Percentiles rank a stretch among this genome's conserved stretches.
Conservation (phyloP, 2,329 filamentous ascomycete genomes). For the Nigrospora sphaerica region DNA sequence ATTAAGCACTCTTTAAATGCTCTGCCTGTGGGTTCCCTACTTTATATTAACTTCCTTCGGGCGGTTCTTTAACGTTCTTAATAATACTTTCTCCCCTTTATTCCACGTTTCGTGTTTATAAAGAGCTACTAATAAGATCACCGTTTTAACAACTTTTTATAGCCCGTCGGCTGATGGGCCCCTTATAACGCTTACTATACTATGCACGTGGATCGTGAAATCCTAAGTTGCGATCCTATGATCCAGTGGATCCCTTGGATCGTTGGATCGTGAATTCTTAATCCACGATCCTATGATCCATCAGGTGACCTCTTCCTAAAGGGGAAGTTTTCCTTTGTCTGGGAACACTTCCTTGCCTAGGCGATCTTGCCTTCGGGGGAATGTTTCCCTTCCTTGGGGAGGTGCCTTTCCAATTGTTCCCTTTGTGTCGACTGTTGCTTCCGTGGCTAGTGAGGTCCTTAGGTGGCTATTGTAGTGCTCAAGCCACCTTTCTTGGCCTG, state of each 20-base stretch:
- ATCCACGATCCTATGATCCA: constrained; percentile 7
- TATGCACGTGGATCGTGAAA: constrained; percentile 1
- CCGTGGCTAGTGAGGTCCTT: too few species aligned
- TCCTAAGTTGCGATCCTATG: too few species aligned
- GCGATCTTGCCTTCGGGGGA: constrained; percentile 12
- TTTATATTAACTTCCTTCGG: not conserved
- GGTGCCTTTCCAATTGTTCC: not conserved
- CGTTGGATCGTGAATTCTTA: constrained; percentile 7
- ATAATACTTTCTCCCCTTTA: not conserved
- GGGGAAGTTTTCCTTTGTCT: too few species aligned
- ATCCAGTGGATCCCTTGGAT: too few species aligned
- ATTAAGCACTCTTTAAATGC: constrained; percentile 1
- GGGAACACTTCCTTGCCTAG: too few species aligned
- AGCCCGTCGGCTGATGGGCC: not conserved
- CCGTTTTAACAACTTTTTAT: not conserved
- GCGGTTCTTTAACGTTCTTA: not conserved
- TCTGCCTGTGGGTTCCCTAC: not conserved
- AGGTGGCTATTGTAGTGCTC: too few species aligned
- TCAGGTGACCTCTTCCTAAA: constrained; percentile 9
- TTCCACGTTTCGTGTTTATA: constrained; percentile 4
- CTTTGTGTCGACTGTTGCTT: not conserved
- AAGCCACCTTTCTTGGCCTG: too few species aligned
- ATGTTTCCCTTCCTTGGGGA: not conserved
- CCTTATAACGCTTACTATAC: not conserved
- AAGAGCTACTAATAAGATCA: not conserved